phyloP scores from a whole-genome alignment of 345 rosid genomes.

The Salix koriyanagi region DNA sequence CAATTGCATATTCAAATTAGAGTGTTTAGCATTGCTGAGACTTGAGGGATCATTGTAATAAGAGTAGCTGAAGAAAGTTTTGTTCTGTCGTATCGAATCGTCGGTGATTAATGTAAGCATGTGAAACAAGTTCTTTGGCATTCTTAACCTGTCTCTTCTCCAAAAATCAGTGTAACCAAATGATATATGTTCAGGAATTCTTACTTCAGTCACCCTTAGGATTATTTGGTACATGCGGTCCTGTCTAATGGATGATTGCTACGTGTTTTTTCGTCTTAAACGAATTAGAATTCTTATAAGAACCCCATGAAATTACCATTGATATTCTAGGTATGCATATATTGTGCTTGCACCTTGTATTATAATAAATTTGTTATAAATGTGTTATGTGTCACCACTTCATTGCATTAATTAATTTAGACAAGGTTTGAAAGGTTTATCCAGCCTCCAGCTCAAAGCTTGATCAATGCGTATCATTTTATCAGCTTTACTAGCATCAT shows the following conservation, averaged over 20 bases:
- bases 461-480: background rate
- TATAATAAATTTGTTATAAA: too few relatives aligned
- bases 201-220: background rate
- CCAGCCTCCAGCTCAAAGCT: background rate
- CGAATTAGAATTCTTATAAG: too few relatives aligned
- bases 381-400: too few relatives aligned
- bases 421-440: background rate
- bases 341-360: background rate
- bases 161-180: background rate
- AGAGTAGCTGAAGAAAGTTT: background rate
- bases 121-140: background rate
- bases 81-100: background rate
- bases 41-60: background rate
- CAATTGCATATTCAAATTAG: background rate
- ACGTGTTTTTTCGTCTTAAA: too few relatives aligned
- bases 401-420: too few relatives aligned
- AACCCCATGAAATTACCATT: too few relatives aligned
- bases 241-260: too few relatives aligned
- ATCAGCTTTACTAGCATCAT: too few relatives aligned
- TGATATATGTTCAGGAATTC: background rate
- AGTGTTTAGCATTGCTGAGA: background rate
- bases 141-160: background rate
- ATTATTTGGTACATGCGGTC: background rate
- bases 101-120: background rate
- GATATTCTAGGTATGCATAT: too few relatives aligned